Evolutionary conservation across 108 stramenopile species (phyloP).

Genomic region (Skeletonema grethae): DNA sequence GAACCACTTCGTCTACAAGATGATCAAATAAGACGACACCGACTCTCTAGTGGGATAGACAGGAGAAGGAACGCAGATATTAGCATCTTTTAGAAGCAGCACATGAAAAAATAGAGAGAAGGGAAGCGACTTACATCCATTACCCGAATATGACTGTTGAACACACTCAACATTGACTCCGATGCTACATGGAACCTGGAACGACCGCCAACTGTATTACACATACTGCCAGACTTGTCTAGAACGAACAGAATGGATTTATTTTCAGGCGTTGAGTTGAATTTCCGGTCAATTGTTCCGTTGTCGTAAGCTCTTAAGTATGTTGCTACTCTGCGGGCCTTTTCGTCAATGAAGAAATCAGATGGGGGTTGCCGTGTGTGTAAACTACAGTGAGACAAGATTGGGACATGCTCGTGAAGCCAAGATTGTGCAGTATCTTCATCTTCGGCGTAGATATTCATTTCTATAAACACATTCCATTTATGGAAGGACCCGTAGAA

Average conservation of each 20-base stretch:
- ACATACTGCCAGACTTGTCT: conserved; percentile 31
- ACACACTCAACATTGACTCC: conserved; percentile 26
- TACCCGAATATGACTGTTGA: conserved; percentile 25
- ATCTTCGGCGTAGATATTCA: conserved; percentile 2
- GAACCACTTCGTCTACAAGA: conserved; percentile 3
- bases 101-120: not conserved
- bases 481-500: conserved; percentile 13
- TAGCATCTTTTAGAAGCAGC: not conserved
- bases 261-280: conserved; percentile 5
- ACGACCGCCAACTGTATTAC: conserved; percentile 7
- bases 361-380: conserved; percentile 8
- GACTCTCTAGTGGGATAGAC: conserved; percentile 1
- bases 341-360: conserved; percentile 21
- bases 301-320: conserved; percentile 33
- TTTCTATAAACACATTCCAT: conserved; percentile 21
- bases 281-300: conserved; percentile 33
- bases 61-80: not conserved
- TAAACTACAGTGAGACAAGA: conserved; percentile 6
- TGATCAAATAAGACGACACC: conserved; percentile 26
- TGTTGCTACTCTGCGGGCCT: conserved; percentile 21
- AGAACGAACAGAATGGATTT: conserved; percentile 28
- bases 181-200: conserved; percentile 18
- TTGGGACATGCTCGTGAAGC: conserved; percentile 21
- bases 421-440: conserved; percentile 9
- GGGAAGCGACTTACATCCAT: conserved; percentile 20